phyloP scores from a whole-genome alignment of 1,284 basidiomycete genomes.

The Ustilago hordei region DNA sequence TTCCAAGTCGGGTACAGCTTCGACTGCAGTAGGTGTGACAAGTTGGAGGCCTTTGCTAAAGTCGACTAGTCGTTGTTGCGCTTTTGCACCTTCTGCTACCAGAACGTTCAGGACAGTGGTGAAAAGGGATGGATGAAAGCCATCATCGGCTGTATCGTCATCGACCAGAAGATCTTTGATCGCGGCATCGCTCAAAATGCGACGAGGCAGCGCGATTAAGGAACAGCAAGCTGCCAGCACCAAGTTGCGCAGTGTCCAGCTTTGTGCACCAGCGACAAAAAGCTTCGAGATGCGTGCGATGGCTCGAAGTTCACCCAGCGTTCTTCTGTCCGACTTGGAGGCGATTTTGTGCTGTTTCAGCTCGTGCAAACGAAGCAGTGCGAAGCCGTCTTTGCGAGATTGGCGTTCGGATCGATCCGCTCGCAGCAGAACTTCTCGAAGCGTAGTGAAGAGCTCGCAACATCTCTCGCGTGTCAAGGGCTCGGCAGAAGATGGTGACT shows the following conservation, averaged over 20 bases:
- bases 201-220: conserved; percentile 35
- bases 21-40: conserved; percentile 15
- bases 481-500: conserved; percentile 25
- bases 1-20: conserved; percentile 39
- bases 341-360: conserved; percentile 35
- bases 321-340: conserved; percentile 25
- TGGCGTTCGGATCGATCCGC: conserved; percentile 10
- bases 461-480: conserved; percentile 34
- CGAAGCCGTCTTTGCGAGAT: conserved; percentile 41
- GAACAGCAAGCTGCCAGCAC: conserved; percentile 40
- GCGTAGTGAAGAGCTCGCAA: conserved; percentile 17
- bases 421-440: conserved; percentile 23
- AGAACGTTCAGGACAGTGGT: conserved; percentile 13
- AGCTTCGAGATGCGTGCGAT: conserved; percentile 42
- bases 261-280: conserved; percentile 25
- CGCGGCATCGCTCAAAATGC: conserved; percentile 25
- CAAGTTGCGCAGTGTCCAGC: conserved; percentile 42
- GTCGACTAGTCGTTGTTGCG: conserved; percentile 31
- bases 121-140: conserved; percentile 16
- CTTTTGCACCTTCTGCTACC: conserved; percentile 29
- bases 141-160: conserved; percentile 8
- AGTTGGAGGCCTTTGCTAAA: conserved; percentile 45
- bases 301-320: conserved; percentile 37
- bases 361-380: conserved; percentile 33
- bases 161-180: conserved; percentile 21